These are phyloP conservation scores for Hymenochaete sp. DNA, from an alignment of 1,284 basidiomycete species.

Conservation along the genomic window DNA sequence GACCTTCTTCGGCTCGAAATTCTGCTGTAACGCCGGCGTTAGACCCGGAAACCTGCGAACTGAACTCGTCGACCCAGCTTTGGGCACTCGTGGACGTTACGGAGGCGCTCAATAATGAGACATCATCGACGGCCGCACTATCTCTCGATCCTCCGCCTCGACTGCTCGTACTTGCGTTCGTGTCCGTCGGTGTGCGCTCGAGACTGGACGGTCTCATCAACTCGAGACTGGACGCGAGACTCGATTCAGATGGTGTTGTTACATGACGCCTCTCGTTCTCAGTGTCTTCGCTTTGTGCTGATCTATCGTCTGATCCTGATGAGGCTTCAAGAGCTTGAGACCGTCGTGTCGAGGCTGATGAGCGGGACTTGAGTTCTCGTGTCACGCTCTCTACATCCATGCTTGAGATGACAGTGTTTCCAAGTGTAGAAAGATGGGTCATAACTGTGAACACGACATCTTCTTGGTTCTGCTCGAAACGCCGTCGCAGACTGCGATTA, in stretches of 20 bases:
- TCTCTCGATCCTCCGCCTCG: constrained; percentile 1
- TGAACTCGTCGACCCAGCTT: constrained; percentile 48
- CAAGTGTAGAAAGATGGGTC: constrained; percentile 71
- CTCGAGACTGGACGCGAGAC: constrained; percentile 39
- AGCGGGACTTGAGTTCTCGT: constrained; percentile 52
- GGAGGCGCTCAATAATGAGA: constrained; percentile 2
- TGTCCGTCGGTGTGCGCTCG: constrained; percentile 7
- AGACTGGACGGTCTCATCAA: constrained; percentile 28
- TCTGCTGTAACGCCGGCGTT: background rate
- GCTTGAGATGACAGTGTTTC: constrained; percentile 59
- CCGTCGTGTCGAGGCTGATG: too few relatives aligned
- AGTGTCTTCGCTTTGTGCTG: too few relatives aligned
- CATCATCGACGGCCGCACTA: constrained; percentile 5
- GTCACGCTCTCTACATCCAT: constrained; percentile 83
- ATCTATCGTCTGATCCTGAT: too few relatives aligned
- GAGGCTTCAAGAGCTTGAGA: too few relatives aligned
- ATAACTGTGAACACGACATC: constrained; percentile 77
- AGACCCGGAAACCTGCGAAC: constrained; percentile 18
- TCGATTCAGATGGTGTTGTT: constrained; percentile 28
- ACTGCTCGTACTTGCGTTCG: background rate
- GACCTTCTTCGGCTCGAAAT: background rate
- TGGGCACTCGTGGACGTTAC: constrained; percentile 26
- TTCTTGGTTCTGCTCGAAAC: constrained; percentile 78
- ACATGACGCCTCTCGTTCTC: constrained; percentile 8
- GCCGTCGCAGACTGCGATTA: constrained; percentile 50